phyloP scores from a whole-genome alignment of 306 rosid genomes.

The Cicer cuneatum region DNA sequence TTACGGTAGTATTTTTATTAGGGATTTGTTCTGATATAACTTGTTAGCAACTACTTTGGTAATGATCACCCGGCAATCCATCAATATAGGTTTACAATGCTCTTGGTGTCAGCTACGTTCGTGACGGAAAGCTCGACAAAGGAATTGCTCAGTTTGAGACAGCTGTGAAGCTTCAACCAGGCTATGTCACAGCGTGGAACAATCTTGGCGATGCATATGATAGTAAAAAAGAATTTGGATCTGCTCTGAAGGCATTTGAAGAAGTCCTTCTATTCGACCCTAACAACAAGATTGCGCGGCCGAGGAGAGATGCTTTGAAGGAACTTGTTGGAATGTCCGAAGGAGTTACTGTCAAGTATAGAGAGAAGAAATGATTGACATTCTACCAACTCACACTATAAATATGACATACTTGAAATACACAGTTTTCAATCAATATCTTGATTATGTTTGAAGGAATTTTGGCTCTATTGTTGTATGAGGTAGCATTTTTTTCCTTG shows the following conservation, averaged over 20 bases:
- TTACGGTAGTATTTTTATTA: too few species aligned
- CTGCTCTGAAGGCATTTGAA: slow-evolving; percentile 92
- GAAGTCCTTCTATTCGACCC: slow-evolving; percentile 95
- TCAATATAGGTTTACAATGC: slow-evolving; percentile 85
- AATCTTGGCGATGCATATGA: slow-evolving; percentile 97
- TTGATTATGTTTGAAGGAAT: slow-evolving; percentile 40
- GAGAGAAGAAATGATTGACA: slow-evolving; percentile 60
- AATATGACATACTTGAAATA: slow-evolving; percentile 27
- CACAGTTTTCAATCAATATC: slow-evolving; percentile 36
- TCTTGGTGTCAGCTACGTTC: slow-evolving; percentile 84
- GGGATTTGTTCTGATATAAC: not conserved
- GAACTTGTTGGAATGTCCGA: slow-evolving; percentile 62
- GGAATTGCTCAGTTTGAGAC: slow-evolving; percentile 86
- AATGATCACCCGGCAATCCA: slow-evolving; percentile 29
- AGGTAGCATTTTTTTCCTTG: slow-evolving; percentile 2
- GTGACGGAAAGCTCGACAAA: slow-evolving; percentile 84
- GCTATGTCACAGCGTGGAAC: slow-evolving; percentile 98
- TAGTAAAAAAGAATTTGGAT: slow-evolving; percentile 69
- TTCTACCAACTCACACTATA: slow-evolving; percentile 14
- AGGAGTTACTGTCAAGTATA: slow-evolving; percentile 75
- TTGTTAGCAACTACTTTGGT: slow-evolving; percentile 27
- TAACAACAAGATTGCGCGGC: slow-evolving; percentile 87
- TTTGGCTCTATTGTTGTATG: slow-evolving; percentile 39
- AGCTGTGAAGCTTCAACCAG: slow-evolving; percentile 94
- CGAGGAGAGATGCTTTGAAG: slow-evolving; percentile 79